Conservation (phyloP, 352 stramenopile species). For the Phytophthora crassamura region DNA sequence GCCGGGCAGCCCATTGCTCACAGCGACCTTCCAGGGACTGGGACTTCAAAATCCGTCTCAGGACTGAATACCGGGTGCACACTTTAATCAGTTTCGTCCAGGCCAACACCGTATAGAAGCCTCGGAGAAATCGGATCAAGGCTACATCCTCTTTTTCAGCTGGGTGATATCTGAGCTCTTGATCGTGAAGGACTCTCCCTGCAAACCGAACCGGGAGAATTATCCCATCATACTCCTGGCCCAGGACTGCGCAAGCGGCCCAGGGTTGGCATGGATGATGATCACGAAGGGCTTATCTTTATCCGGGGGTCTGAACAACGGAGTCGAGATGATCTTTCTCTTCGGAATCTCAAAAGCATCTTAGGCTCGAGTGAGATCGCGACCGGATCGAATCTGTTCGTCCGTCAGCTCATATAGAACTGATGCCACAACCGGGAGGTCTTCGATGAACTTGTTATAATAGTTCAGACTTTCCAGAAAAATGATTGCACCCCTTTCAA, state of each 20-base stretch:
- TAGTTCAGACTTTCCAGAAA: too few species aligned
- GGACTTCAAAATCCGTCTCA: constrained; percentile 8
- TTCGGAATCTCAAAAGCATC: background rate
- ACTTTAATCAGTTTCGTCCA: background rate
- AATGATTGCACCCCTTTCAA: too few species aligned
- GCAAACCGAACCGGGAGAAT: constrained; percentile 7
- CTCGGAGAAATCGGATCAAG: constrained; percentile 1
- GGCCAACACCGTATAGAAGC: constrained; percentile 6
- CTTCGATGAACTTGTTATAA: too few species aligned
- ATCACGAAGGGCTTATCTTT: too few species aligned
- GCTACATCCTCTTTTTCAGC: constrained; percentile 15
- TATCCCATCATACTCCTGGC: too few species aligned
- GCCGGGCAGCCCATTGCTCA: background rate
- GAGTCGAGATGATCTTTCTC: constrained; percentile 18
- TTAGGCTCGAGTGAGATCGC: too few species aligned
- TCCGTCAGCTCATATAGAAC: too few species aligned
- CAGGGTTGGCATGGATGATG: background rate
- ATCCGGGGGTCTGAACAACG: too few species aligned
- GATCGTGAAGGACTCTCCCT: constrained; percentile 5
- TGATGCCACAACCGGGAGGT: too few species aligned
- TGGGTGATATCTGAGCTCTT: constrained; percentile 6
- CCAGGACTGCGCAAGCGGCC: too few species aligned
- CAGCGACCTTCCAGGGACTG: constrained; percentile 4
- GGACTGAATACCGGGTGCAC: constrained; percentile 9
- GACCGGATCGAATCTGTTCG: background rate